A percentile compares a stretch with the other conserved stretches of the same genome.
These are phyloP conservation scores for Lactuca saligna DNA, from an alignment of 129 eudicot species.

Conservation along the genomic window DNA sequence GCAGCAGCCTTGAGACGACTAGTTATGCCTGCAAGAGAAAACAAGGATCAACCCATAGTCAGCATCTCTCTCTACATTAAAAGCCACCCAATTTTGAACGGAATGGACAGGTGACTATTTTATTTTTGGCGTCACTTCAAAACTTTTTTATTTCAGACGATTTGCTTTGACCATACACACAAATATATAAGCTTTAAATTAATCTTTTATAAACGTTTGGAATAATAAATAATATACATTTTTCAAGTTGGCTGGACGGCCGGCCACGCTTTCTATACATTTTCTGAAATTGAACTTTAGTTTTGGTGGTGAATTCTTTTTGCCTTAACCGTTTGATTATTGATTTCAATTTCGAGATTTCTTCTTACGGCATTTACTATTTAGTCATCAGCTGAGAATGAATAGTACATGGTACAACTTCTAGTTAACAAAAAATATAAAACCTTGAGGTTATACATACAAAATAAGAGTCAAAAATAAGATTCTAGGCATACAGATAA, in stretches of 20 bases:
- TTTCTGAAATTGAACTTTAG: not conserved
- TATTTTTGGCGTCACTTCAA: constrained; percentile 17
- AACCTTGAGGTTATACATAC: too few relatives aligned
- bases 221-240: not conserved
- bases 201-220: too few relatives aligned
- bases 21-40: constrained; percentile 4
- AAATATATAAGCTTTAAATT: too few relatives aligned
- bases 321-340: too few relatives aligned
- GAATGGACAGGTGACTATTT: constrained; percentile 11
- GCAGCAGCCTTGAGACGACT: constrained; percentile 21
- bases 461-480: too few relatives aligned
- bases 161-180: constrained; percentile 16
- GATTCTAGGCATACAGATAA: too few relatives aligned
- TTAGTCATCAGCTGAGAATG: too few relatives aligned
- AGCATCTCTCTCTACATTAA: constrained; percentile 3
- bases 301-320: too few relatives aligned
- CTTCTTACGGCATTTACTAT: too few relatives aligned
- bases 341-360: too few relatives aligned
- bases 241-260: constrained; percentile 10
- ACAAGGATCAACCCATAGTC: constrained; percentile 15
- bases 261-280: not conserved
- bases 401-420: too few relatives aligned
- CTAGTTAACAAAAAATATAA: too few relatives aligned
- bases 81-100: constrained; percentile 26
- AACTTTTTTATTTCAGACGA: not conserved